Evolutionary conservation across 768 basidiomycete genomes (phyloP).

Genomic region (Hemileccinum impolitum): DNA sequence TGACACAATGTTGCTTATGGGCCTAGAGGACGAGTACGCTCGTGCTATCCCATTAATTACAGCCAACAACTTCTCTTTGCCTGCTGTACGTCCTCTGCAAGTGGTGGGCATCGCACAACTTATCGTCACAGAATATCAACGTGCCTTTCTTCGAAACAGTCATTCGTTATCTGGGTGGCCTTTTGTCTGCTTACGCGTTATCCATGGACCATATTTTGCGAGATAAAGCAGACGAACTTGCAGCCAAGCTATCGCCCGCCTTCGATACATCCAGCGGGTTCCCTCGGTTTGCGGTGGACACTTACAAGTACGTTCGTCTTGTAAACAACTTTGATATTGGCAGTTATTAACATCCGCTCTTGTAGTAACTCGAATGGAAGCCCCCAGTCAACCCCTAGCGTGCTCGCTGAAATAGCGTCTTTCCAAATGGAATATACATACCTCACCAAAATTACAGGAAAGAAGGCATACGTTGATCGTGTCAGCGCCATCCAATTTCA

Average conservation of each 20-base stretch:
- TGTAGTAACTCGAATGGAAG: slow-evolving; percentile 1
- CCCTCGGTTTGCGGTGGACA: slow-evolving; percentile 68
- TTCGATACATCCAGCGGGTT: slow-evolving; percentile 72
- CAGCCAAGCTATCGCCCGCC: slow-evolving; percentile 61
- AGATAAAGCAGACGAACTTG: slow-evolving; percentile 75
- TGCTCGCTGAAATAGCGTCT: slow-evolving; percentile 78
- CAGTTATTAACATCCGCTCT: background rate
- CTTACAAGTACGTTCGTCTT: slow-evolving; percentile 43
- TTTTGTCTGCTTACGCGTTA: slow-evolving; percentile 80
- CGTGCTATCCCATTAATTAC: slow-evolving; percentile 56
- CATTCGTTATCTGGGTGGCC: slow-evolving; percentile 87
- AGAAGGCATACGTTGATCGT: slow-evolving; percentile 55
- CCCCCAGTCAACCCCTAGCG: slow-evolving; percentile 35
- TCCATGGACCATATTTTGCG: slow-evolving; percentile 61
- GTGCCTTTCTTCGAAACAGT: slow-evolving; percentile 79
- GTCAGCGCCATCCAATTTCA: slow-evolving; percentile 33
- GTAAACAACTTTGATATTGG: background rate
- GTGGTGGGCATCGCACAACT: background rate
- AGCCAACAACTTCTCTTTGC: slow-evolving; percentile 46
- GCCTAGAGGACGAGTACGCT: slow-evolving; percentile 63
- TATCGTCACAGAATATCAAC: slow-evolving; percentile 25
- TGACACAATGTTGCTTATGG: slow-evolving; percentile 85
- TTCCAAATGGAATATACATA: slow-evolving; percentile 85
- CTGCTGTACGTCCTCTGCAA: slow-evolving; percentile 33
- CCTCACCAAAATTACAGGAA: slow-evolving; percentile 73